Percentiles rank a stretch among this genome's conserved stretches.
phyloP scores from a whole-genome alignment of 2,329 filamentous ascomycete genomes.

The Aureobasidium sp. region DNA sequence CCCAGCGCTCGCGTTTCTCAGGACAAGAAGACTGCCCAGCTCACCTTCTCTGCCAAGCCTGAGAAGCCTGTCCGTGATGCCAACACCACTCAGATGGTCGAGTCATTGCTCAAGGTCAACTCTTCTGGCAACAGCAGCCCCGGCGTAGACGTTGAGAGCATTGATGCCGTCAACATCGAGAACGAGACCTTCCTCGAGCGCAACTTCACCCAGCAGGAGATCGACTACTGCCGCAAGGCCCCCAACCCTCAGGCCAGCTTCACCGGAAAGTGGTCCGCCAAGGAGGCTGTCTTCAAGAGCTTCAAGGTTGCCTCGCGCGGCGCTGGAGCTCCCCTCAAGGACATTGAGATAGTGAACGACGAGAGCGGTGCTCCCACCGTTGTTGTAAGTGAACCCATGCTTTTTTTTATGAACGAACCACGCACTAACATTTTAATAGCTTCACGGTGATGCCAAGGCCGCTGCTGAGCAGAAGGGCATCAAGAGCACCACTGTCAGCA shows the following conservation, averaged over 20 bases:
- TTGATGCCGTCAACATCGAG: conserved; percentile 78
- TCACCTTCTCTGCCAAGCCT: conserved; percentile 62
- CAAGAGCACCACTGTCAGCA: conserved; percentile 83
- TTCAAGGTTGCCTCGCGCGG: conserved; percentile 80
- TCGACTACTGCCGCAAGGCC: conserved; percentile 75
- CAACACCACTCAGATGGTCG: conserved; percentile 64
- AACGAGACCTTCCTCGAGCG: conserved; percentile 91
- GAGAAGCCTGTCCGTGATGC: conserved; percentile 56
- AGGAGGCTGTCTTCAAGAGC: conserved; percentile 98
- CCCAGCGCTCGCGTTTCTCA: conserved; percentile 75
- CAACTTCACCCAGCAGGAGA: conserved; percentile 83
- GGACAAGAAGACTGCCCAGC: conserved; percentile 78
- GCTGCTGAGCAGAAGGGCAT: conserved; percentile 82
- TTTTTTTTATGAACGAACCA: background rate
- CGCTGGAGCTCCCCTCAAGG: conserved; percentile 79
- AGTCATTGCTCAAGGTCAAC: conserved; percentile 61
- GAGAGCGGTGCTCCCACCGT: conserved; percentile 77
- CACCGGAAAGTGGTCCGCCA: conserved; percentile 91
- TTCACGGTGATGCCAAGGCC: conserved; percentile 73
- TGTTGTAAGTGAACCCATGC: conserved; percentile 53
- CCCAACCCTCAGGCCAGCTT: conserved; percentile 80
- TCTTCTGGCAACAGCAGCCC: conserved; percentile 56
- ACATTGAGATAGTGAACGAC: conserved; percentile 85
- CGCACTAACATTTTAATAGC: conserved; percentile 41
- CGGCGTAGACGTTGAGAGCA: conserved; percentile 87